phyloP scores from a whole-genome alignment of 1,284 basidiomycete genomes.

The Cutaneotrichosporon cavernicola region DNA sequence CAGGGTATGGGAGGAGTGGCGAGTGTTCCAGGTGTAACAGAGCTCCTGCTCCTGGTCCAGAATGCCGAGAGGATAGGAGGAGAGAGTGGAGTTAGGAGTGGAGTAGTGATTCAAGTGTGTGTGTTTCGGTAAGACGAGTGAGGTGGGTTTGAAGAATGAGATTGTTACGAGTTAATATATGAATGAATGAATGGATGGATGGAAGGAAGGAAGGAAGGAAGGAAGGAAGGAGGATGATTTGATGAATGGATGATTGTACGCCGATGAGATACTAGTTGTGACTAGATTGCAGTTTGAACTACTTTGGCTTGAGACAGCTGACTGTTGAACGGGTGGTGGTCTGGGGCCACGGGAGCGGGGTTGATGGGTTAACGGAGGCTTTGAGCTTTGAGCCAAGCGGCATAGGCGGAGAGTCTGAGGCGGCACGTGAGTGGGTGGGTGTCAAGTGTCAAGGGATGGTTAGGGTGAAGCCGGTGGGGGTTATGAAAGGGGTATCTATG shows the following conservation, averaged over 20 bases:
- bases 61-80: not conserved
- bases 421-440: too few relatives aligned
- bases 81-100: not conserved
- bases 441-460: too few relatives aligned
- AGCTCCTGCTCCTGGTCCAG: not conserved
- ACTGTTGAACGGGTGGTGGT: not conserved
- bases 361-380: too few relatives aligned
- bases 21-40: not conserved
- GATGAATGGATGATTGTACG: not conserved
- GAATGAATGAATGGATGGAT: not conserved
- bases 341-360: not conserved
- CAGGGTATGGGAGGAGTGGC: not conserved
- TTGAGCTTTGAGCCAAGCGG: too few relatives aligned
- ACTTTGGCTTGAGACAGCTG: too few relatives aligned
- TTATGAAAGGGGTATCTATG: too few relatives aligned
- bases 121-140: not conserved
- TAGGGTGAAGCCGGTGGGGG: too few relatives aligned
- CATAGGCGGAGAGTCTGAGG: too few relatives aligned
- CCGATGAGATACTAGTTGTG: too few relatives aligned
- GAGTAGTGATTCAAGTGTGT: not conserved
- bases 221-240: not conserved
- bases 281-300: too few relatives aligned
- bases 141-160: not conserved
- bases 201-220: conserved; percentile 4
- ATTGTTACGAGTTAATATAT: not conserved